These are phyloP conservation scores for Colletotrichum magnum DNA, from an alignment of 2,329 filamentous ascomycete genomes.

Conservation along the genomic window DNA sequence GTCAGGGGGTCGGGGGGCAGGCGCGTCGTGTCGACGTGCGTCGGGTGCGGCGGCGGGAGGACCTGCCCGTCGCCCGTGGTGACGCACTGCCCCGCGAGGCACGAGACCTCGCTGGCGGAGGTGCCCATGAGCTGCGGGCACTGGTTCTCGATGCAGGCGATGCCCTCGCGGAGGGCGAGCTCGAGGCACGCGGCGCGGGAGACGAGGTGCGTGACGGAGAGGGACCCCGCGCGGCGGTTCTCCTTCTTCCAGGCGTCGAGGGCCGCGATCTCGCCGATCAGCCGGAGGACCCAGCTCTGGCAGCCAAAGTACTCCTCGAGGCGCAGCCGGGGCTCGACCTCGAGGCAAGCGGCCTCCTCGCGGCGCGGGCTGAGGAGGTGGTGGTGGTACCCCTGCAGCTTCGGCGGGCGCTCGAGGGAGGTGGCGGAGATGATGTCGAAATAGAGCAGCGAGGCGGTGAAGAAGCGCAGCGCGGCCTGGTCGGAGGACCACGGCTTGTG, in stretches of 20 bases:
- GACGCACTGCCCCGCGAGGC: neutral
- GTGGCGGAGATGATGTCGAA: conserved; percentile 66
- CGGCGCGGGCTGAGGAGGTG: conserved; percentile 53
- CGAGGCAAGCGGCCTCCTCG: conserved; percentile 24
- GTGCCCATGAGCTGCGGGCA: conserved; percentile 40
- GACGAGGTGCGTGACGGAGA: conserved; percentile 63
- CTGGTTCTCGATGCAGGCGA: conserved; percentile 41
- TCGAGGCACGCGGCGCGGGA: conserved; percentile 42
- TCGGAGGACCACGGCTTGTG: conserved; percentile 59
- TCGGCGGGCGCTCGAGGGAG: conserved; percentile 58
- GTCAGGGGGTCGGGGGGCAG: conserved; percentile 33
- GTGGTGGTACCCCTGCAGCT: conserved; percentile 58
- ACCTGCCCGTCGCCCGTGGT: conserved; percentile 29
- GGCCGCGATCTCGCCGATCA: conserved; percentile 67
- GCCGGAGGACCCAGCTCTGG: conserved; percentile 69
- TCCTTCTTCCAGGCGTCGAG: conserved; percentile 70
- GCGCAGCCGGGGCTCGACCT: conserved; percentile 47
- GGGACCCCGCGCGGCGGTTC: conserved; percentile 56
- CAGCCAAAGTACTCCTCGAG: conserved; percentile 55
- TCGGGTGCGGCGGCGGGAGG: conserved; percentile 42
- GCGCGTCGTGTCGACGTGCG: conserved; percentile 37
- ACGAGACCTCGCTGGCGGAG: conserved; percentile 8
- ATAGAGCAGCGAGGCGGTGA: conserved; percentile 61
- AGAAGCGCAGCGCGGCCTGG: conserved; percentile 64
- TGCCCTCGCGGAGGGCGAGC: conserved; percentile 40